Evolutionary conservation across 192 early-diverging fungal genomes (phyloP), one percentile per base, ranked within the genome.

Genomic region (Backusella luteola): DNA sequence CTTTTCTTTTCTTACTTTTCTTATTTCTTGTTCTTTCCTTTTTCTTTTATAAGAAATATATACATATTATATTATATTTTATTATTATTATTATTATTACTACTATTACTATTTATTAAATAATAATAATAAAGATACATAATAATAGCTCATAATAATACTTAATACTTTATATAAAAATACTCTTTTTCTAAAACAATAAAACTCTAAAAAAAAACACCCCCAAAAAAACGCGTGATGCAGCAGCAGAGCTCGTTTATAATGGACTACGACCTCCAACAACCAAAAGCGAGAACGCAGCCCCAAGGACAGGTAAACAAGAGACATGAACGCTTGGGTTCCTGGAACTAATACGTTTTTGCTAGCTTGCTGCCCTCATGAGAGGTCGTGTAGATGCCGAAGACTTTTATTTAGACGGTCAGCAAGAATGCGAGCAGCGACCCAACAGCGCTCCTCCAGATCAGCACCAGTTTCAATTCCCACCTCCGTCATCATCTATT

Each of bases 221-320:
- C 8, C 53, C 19, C 23, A 59, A 59, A 21, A 59, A 29, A 59
- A 59, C 69, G 69, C 69, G 59, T 66, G 41, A 75, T 75, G 63
- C 59, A 67, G n/a, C 59, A 41, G 34, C 59, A 41, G 35, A 26
- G 41, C 67, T 23, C 74, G n/a, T 75, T 75, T 75, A 75, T 67
- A 44, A n/a, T 66, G 29, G 74, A 75, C 35, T 75, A 75, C 21
- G 74, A 75, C 39, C 34, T 75, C 17, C 74, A 75, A 35, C 74
- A 75, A 67, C 74, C 74, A 6, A 75, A 66, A 67, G 74, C 74
- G 6, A 75, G 56, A 66, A 75, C 66, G 6, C 74, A 75, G 14
- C 74, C 74, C 39, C 74, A 75, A 68, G 74, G 74, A 26, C 74
- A 75, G 74, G 74, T 75, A 75, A 75, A 19, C 42, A 39, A 39